These are phyloP conservation scores for Stentor roeselii DNA, from an alignment of 73 alveolate species.

Conservation along the genomic window DNA sequence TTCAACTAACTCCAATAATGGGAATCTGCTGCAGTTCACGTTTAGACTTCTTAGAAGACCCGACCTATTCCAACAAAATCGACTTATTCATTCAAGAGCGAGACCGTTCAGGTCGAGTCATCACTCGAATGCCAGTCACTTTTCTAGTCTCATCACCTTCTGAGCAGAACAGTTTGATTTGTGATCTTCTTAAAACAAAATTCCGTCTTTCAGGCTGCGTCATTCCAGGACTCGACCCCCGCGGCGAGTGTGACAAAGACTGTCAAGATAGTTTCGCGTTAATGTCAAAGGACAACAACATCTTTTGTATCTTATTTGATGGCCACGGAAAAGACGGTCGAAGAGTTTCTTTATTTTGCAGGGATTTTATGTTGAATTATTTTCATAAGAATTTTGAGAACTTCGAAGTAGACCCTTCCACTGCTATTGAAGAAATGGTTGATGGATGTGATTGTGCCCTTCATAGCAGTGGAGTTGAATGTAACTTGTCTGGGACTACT, in stretches of 20 bases:
- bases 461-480: not conserved
- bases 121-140: not conserved
- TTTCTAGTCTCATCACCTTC: not conserved
- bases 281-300: not conserved
- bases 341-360: conserved; percentile 3
- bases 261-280: conserved; percentile 8
- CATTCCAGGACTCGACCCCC: conserved; percentile 25
- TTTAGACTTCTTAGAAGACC: too few relatives aligned
- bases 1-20: too few relatives aligned
- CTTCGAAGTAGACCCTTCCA: not conserved
- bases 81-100: not conserved
- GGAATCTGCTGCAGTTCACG: too few relatives aligned
- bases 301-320: not conserved
- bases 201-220: not conserved
- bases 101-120: not conserved
- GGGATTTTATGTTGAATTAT: not conserved
- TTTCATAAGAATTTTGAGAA: not conserved
- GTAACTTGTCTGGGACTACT: conserved; percentile 13
- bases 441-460: not conserved
- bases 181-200: not conserved
- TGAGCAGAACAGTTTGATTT: not conserved
- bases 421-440: not conserved
- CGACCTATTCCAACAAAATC: too few relatives aligned
- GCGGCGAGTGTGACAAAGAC: not conserved
- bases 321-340: conserved; percentile 24